Evolutionary conservation across 805 yeast genomes (phyloP).

Genomic region (Hanseniaspora osmophila): DNA sequence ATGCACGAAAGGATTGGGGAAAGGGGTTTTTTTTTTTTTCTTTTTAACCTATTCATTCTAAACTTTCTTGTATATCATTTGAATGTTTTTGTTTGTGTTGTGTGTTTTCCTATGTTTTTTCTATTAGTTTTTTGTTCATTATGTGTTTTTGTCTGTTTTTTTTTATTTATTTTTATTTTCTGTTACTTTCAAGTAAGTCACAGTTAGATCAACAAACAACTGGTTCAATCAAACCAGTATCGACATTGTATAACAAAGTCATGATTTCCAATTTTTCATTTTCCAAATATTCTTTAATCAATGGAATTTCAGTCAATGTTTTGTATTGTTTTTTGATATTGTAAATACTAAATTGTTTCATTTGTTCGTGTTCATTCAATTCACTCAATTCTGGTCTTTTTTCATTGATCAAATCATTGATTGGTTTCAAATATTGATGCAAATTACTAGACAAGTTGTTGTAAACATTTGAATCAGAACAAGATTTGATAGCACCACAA

Average conservation of each 20-base stretch:
- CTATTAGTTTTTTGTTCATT: too few relatives aligned
- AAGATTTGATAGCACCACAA: slow-evolving; percentile 87
- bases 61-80: too few relatives aligned
- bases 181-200: too few relatives aligned
- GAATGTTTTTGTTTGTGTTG: too few relatives aligned
- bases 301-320: slow-evolving; percentile 38
- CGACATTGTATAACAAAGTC: slow-evolving; percentile 77
- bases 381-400: slow-evolving; percentile 31
- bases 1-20: too few relatives aligned
- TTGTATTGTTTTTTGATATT: slow-evolving; percentile 64
- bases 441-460: slow-evolving; percentile 10
- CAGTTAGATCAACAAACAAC: too few relatives aligned
- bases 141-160: too few relatives aligned
- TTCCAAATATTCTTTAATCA: slow-evolving; percentile 51
- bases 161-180: too few relatives aligned
- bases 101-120: too few relatives aligned
- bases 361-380: slow-evolving; percentile 35
- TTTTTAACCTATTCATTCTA: too few relatives aligned
- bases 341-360: slow-evolving; percentile 54
- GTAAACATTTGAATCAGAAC: slow-evolving; percentile 32
- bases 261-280: slow-evolving; percentile 57
- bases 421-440: slow-evolving; percentile 38
- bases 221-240: slow-evolving; percentile 46
- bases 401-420: slow-evolving; percentile 53
- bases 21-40: too few relatives aligned